Base-by-base conservation (phyloP, 768 basidiomycete genomes). In the Amanita pseudoporphyria region DNA sequence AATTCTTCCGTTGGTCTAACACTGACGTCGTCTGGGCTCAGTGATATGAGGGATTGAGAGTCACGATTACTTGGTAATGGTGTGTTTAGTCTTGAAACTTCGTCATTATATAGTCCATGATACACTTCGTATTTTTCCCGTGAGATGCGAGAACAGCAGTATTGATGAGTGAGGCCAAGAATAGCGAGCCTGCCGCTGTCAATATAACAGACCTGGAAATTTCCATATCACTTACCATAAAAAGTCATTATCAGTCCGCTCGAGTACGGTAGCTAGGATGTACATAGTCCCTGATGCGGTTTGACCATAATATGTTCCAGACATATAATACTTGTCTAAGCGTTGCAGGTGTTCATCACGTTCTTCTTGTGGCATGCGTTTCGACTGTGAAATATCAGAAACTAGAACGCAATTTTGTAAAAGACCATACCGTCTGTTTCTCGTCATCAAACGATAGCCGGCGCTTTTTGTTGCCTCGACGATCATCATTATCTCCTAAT, bases 141-240 rank as follows among this genome's bases (percentile, higher is more conserved):
- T 53, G 94, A 87, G 70, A 97, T 90, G 58, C 85, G 84, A 45
- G 88, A 81, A 26, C 87, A 81, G 37, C 78, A 78, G 62, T 97
- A 98, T 68, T 99, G 96, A 62, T 81, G 84, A 14, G 96, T 98
- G 30, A 97, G 73, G 37, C 93, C 92, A 40, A 98, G 74, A 55
- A 97, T 92, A 7, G 93, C 90, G 28, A 94, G 75, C 91, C 91
- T 93, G 61, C 9, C 16, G 3, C 30, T 16, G 19, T 49, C 53
- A 54, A 52, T 46, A 40, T 37, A 24, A 7, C 16, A 26, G 22
- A 48, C 32, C 18, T 18, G 18, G 46, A 44, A 38, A 22, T 24
- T 19, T 18, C 39, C 37, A 35, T n/a, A 16, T 13, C 26, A 56
- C 72, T 43, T 58, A 92, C 96, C 96, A 99, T 40, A 98, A 71